phyloP scores from a whole-genome alignment of 805 yeast species.

The Saccharomycopsis fermentans region DNA sequence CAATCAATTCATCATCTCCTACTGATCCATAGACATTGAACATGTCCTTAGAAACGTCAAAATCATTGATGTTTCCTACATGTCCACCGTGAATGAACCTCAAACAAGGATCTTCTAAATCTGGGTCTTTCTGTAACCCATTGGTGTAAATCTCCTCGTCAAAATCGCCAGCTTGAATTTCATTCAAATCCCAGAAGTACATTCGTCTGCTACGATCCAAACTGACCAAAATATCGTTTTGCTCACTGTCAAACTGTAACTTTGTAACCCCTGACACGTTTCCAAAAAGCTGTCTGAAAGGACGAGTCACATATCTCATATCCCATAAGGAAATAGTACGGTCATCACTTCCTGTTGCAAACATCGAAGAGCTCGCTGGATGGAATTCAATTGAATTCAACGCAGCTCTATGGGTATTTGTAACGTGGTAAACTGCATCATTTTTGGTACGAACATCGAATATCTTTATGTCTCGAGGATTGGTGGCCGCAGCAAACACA shows the following conservation, averaged over 20 bases:
- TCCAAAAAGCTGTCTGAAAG: conserved; percentile 58
- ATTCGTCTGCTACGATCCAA: conserved; percentile 61
- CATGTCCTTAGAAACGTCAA: conserved; percentile 55
- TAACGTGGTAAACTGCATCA: conserved; percentile 37
- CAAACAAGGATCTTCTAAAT: conserved; percentile 66
- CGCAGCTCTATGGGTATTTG: conserved; percentile 46
- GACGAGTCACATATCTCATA: conserved; percentile 47
- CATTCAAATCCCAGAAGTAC: conserved; percentile 62
- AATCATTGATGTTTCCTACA: conserved; percentile 55
- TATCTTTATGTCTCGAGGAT: background rate
- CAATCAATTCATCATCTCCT: conserved; percentile 67
- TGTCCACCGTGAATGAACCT: conserved; percentile 83
- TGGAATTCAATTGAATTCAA: conserved; percentile 63
- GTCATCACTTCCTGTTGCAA: conserved; percentile 75
- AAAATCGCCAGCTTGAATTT: conserved; percentile 46
- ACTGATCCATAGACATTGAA: conserved; percentile 52
- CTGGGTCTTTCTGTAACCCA: conserved; percentile 33
- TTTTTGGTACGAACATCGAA: background rate
- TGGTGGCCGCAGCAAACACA: background rate
- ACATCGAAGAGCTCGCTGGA: conserved; percentile 39
- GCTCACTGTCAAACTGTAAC: conserved; percentile 42
- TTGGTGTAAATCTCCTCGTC: conserved; percentile 38
- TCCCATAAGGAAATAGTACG: conserved; percentile 69
- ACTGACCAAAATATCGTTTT: conserved; percentile 45
- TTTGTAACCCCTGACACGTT: conserved; percentile 49